These are phyloP conservation scores for Beta macrorhiza DNA, from an alignment of 179 eudicot genomes.

Conservation along the genomic window DNA sequence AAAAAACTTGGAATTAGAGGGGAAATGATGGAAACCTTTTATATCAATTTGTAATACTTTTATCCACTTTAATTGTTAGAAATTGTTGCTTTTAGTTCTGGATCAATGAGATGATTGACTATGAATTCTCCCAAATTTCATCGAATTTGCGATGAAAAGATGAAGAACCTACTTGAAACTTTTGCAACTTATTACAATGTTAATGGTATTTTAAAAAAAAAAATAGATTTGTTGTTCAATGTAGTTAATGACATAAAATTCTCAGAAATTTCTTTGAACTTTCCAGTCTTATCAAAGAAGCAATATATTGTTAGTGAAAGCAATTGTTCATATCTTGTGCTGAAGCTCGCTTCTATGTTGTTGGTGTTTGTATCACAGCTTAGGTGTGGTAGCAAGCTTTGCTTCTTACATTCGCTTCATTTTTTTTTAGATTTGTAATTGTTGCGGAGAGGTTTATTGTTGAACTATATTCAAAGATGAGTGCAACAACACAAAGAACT, in stretches of 20 bases:
- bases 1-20: neutral
- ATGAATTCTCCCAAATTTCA: neutral
- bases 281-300: too few relatives aligned
- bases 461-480: conserved; percentile 38
- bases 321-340: neutral
- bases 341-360: neutral
- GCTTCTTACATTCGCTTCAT: neutral
- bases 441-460: conserved; percentile 8
- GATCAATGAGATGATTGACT: neutral
- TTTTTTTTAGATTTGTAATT: neutral
- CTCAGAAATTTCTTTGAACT: too few relatives aligned
- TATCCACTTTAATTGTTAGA: neutral
- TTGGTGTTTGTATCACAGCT: neutral
- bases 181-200: neutral
- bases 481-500: conserved; percentile 49
- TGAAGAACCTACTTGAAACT: neutral
- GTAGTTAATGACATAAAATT: too few relatives aligned
- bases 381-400: neutral
- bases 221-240: neutral
- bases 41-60: neutral
- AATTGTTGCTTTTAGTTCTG: neutral
- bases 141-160: neutral
- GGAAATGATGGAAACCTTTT: neutral
- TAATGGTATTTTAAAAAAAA: neutral
- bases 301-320: neutral